These are phyloP conservation scores for Mallotus nudiflorus DNA, from an alignment of 345 rosid genomes.

Conservation along the genomic window DNA sequence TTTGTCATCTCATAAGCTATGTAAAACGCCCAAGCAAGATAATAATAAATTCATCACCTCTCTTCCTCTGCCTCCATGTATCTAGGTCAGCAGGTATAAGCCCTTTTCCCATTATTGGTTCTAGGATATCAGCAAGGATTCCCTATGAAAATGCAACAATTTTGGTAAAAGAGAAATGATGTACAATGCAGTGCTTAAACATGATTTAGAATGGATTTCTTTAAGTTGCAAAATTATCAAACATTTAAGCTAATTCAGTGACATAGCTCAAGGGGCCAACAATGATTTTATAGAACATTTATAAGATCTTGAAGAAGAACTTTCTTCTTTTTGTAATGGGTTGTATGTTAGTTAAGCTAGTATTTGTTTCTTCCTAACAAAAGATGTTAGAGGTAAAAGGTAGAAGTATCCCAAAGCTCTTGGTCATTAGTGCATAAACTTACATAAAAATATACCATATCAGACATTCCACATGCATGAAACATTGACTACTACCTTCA, in stretches of 20 bases:
- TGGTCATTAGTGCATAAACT: not conserved
- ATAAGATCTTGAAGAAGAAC: not conserved
- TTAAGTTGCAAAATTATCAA: not conserved
- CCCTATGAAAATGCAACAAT: slow-evolving; percentile 50
- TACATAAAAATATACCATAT: not conserved
- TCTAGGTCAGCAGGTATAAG: slow-evolving; percentile 94
- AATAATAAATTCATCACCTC: slow-evolving; percentile 51
- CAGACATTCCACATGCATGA: not conserved
- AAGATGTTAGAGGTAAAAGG: not conserved
- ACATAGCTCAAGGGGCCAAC: not conserved
- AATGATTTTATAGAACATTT: not conserved
- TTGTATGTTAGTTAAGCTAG: not conserved
- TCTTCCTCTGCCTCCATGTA: slow-evolving; percentile 93
- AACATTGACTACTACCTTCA: too few species aligned
- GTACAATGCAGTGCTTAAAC: not conserved
- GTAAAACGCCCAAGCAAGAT: not conserved
- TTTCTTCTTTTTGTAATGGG: not conserved
- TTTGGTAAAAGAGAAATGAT: not conserved
- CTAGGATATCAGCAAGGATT: slow-evolving; percentile 95
- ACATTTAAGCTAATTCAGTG: not conserved
- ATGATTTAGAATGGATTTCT: not conserved
- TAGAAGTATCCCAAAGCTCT: not conserved
- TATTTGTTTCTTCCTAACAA: not conserved
- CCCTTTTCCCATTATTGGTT: slow-evolving; percentile 98
- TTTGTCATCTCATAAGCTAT: not conserved